Conservation (phyloP, 495 filamentous ascomycete species). For the Evernia prunastri region DNA sequence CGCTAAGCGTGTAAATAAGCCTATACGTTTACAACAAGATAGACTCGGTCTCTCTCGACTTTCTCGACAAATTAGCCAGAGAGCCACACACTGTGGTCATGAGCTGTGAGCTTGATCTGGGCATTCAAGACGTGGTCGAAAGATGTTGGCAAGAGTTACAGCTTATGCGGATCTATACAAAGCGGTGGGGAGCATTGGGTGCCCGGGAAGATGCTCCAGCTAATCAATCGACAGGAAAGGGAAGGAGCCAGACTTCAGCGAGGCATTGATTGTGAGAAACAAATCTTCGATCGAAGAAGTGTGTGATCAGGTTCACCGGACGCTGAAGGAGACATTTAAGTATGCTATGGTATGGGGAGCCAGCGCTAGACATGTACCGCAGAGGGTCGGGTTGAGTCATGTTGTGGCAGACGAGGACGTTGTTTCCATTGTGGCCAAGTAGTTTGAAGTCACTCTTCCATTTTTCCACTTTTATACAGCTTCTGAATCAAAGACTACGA, state of each 20-base stretch:
- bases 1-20: conserved; percentile 39
- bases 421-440: conserved; percentile 88
- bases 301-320: conserved; percentile 91
- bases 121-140: conserved; percentile 93
- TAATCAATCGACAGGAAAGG: conserved; percentile 55
- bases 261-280: conserved; percentile 87
- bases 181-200: conserved; percentile 46
- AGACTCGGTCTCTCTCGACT: conserved; percentile 88
- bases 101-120: conserved; percentile 95
- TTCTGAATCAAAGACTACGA: not conserved
- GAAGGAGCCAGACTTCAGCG: conserved; percentile 79
- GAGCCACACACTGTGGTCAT: conserved; percentile 94
- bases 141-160: conserved; percentile 91
- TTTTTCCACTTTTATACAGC: not conserved
- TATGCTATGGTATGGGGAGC: conserved; percentile 98
- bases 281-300: conserved; percentile 93
- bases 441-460: too few species aligned
- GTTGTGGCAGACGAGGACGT: conserved; percentile 92
- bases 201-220: not conserved
- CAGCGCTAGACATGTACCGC: conserved; percentile 89
- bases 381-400: conserved; percentile 86
- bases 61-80: conserved; percentile 82
- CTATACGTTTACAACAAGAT: conserved; percentile 99
- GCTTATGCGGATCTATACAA: conserved; percentile 91
- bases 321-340: conserved; percentile 96